Conservation (phyloP, 2,329 filamentous ascomycete genomes). For the Mycogone perniciosa region DNA sequence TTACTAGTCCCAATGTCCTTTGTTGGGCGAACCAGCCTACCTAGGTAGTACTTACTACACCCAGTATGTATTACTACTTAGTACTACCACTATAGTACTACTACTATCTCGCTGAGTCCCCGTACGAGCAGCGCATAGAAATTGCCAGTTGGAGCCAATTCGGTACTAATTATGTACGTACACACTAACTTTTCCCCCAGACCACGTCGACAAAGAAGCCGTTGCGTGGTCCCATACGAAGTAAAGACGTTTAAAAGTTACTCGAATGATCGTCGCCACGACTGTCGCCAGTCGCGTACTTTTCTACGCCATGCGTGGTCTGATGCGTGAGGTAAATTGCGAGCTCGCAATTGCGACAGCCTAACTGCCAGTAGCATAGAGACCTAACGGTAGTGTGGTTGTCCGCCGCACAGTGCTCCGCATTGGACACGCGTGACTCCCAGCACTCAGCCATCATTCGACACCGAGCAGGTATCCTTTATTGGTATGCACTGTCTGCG, state of each 20-base stretch:
- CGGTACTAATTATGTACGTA: background rate
- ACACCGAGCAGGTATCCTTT: background rate
- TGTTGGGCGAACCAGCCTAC: background rate
- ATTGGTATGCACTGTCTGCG: background rate
- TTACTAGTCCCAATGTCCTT: background rate
- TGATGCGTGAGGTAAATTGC: constrained; percentile 4
- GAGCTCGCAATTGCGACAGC: background rate
- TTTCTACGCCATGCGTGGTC: background rate
- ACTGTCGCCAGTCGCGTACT: background rate
- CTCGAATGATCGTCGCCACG: constrained; percentile 2
- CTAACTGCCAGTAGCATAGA: background rate
- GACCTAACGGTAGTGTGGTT: background rate
- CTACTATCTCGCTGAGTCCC: too few species aligned
- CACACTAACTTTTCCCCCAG: too few species aligned
- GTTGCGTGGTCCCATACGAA: constrained; percentile 18
- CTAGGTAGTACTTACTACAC: background rate
- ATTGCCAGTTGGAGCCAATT: background rate
- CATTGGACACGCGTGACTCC: constrained; percentile 7
- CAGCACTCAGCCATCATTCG: background rate
- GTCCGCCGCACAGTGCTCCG: constrained; percentile 9
- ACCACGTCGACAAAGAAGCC: background rate
- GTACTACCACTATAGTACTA: background rate
- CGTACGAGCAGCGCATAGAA: too few species aligned
- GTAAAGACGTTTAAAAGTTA: constrained; percentile 6
- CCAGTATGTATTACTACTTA: constrained; percentile 4